phyloP scores from a whole-genome alignment of 2,329 filamentous ascomycete species.

The Talaromyces sp. region DNA sequence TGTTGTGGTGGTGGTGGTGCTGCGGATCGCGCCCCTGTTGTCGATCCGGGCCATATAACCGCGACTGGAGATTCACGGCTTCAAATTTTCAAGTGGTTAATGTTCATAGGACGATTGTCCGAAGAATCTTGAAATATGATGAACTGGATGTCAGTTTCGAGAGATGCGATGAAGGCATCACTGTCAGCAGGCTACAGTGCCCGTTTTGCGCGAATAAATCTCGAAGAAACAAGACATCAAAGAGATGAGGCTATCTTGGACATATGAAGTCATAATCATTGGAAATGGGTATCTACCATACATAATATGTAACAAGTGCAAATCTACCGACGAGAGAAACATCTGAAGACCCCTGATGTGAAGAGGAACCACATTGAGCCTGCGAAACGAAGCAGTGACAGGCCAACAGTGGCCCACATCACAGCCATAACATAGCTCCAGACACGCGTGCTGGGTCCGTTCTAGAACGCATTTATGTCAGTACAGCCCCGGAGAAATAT shows the following conservation, averaged over 20 bases:
- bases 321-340: slow-evolving; percentile 12
- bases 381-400: slow-evolving; percentile 22
- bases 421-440: slow-evolving; percentile 21
- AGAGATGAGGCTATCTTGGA: too few species aligned
- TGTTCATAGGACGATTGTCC: too few species aligned
- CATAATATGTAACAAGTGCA: not conserved
- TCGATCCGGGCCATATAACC: not conserved
- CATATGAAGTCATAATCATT: not conserved
- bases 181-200: too few species aligned
- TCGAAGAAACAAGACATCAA: too few species aligned
- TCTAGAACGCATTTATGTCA: slow-evolving; percentile 5
- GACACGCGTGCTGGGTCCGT: slow-evolving; percentile 7
- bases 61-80: too few species aligned
- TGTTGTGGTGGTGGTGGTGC: not conserved
- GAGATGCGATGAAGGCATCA: too few species aligned
- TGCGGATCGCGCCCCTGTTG: slow-evolving; percentile 1
- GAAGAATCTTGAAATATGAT: too few species aligned
- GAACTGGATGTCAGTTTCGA: too few species aligned
- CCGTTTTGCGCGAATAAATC: too few species aligned
- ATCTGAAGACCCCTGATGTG: slow-evolving; percentile 17
- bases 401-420: slow-evolving; percentile 22
- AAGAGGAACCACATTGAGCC: slow-evolving; percentile 21
- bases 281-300: slow-evolving; percentile 1
- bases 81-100: too few species aligned
- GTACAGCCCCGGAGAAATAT: not conserved